Conservation (phyloP, 208 protist species). For the Trypanosoma cruzi region DNA sequence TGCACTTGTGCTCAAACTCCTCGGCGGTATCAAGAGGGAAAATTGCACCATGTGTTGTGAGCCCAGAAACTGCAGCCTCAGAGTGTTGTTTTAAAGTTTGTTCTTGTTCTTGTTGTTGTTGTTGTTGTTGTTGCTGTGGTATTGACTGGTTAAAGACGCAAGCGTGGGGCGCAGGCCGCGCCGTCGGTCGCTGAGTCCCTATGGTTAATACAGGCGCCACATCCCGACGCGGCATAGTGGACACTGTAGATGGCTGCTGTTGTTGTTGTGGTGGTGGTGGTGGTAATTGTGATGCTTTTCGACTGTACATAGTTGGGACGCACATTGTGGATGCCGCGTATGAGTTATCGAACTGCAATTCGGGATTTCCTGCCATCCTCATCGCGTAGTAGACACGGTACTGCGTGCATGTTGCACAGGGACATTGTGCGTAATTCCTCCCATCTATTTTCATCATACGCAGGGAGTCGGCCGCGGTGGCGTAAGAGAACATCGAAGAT, state of each 20-base stretch:
- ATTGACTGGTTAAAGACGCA: background rate
- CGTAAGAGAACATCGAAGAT: background rate
- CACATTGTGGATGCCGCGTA: background rate
- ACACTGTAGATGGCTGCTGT: slow-evolving; percentile 9
- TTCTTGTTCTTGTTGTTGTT: background rate
- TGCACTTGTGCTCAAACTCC: slow-evolving; percentile 31
- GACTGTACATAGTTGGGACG: background rate
- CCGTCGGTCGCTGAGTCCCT: background rate
- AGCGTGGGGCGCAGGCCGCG: background rate
- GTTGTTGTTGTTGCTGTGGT: background rate
- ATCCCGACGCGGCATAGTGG: background rate
- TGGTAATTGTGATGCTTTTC: background rate
- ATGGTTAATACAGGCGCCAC: slow-evolving; percentile 3
- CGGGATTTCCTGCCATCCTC: background rate
- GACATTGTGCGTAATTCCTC: slow-evolving; percentile 41
- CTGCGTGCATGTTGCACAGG: slow-evolving; percentile 48
- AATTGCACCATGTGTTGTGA: background rate
- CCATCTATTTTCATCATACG: slow-evolving; percentile 30
- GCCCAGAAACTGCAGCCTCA: background rate
- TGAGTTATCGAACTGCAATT: background rate
- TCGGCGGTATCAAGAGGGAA: slow-evolving; percentile 27
- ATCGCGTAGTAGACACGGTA: slow-evolving; percentile 38
- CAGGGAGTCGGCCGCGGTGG: background rate
- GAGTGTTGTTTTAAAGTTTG: background rate
- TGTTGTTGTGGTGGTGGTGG: slow-evolving; percentile 5